phyloP scores from a whole-genome alignment of 2,329 filamentous ascomycete genomes.

The Trichoderma sp. region DNA sequence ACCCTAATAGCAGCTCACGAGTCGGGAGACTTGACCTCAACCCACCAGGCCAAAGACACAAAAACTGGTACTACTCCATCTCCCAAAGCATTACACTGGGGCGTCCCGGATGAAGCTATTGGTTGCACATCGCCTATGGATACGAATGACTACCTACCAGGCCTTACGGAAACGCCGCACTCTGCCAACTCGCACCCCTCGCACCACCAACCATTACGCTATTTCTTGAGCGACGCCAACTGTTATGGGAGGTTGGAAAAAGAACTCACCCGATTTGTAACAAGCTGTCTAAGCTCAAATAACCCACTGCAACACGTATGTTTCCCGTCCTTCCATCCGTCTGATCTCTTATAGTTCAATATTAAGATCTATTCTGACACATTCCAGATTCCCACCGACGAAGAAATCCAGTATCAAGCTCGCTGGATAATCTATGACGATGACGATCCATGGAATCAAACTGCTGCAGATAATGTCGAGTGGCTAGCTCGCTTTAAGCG shows the following conservation, averaged over 20 bases:
- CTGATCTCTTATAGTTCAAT: background rate
- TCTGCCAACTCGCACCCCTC: background rate
- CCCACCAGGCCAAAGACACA: background rate
- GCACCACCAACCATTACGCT: background rate
- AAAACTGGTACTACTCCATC: background rate
- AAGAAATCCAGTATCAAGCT: constrained; percentile 5
- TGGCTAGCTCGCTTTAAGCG: constrained; percentile 14
- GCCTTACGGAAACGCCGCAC: background rate
- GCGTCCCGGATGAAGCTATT: background rate
- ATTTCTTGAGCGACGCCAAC: constrained; percentile 13
- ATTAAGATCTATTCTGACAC: background rate
- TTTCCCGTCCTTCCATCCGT: background rate
- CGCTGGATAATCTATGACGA: constrained; percentile 13
- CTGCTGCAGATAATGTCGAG: constrained; percentile 12
- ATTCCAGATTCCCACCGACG: background rate
- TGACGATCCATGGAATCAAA: constrained; percentile 17
- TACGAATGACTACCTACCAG: background rate
- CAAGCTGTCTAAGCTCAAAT: constrained; percentile 4
- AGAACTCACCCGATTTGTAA: constrained; percentile 12
- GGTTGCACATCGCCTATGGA: background rate
- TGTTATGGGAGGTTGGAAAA: constrained; percentile 6
- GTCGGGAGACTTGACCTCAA: background rate
- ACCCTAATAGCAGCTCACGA: background rate
- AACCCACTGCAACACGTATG: constrained; percentile 12
- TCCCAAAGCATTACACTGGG: background rate